Evolutionary conservation across 2,329 filamentous ascomycete species (phyloP).

Genomic region (Aquanectria penicillioides): DNA sequence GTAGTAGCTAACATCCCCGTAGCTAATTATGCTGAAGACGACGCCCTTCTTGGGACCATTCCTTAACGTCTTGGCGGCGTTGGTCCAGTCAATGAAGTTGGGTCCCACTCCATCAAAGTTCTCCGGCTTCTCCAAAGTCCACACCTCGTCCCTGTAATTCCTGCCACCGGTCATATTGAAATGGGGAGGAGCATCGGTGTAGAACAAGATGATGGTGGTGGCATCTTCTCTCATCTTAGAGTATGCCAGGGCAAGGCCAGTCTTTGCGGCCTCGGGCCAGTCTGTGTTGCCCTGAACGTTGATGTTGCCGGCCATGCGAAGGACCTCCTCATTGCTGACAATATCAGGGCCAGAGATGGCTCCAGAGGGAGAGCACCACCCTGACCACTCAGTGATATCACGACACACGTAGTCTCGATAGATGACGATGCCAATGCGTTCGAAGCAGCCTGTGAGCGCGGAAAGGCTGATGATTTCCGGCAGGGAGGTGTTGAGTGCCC

Average conservation of each 20-base stretch:
- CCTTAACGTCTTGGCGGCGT: slow-evolving; percentile 46
- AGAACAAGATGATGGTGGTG: slow-evolving; percentile 60
- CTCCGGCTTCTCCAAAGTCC: slow-evolving; percentile 17
- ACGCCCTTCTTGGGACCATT: slow-evolving; percentile 50
- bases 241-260: slow-evolving; percentile 58
- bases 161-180: slow-evolving; percentile 42
- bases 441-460: slow-evolving; percentile 59
- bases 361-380: slow-evolving; percentile 51
- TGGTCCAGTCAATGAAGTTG: slow-evolving; percentile 57
- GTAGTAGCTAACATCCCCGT: slow-evolving; percentile 28
- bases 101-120: slow-evolving; percentile 46
- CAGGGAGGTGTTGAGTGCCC: slow-evolving; percentile 55
- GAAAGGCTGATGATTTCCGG: slow-evolving; percentile 62
- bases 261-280: slow-evolving; percentile 60
- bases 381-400: slow-evolving; percentile 57
- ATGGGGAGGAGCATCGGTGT: slow-evolving; percentile 61
- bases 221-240: slow-evolving; percentile 57
- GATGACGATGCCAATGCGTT: slow-evolving; percentile 59
- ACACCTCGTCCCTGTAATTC: slow-evolving; percentile 45
- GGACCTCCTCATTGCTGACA: slow-evolving; percentile 46
- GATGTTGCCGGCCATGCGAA: slow-evolving; percentile 49
- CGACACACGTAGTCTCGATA: slow-evolving; percentile 59
- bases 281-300: slow-evolving; percentile 49
- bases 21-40: slow-evolving; percentile 55
- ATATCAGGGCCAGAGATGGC: slow-evolving; percentile 23